A percentile compares a stretch with the other conserved stretches of the same genome.
These are phyloP conservation scores for Dendrothele bispora DNA, from an alignment of 768 basidiomycete genomes.

Conservation along the genomic window DNA sequence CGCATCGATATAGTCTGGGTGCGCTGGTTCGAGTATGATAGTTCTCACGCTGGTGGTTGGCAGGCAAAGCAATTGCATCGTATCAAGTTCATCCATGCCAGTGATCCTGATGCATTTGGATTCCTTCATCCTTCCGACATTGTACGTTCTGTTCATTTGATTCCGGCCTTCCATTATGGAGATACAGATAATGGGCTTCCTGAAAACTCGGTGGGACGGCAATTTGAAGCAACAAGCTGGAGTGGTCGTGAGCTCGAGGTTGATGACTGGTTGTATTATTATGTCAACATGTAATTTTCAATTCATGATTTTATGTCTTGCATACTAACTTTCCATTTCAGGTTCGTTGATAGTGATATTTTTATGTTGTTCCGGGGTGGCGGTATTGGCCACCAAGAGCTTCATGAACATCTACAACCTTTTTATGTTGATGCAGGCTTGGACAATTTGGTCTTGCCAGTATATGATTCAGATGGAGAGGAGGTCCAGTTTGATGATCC, in stretches of 20 bases:
- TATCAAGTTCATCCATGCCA: neutral
- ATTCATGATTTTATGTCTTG: neutral
- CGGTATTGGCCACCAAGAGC: slow-evolving; percentile 1
- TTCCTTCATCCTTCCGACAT: slow-evolving; percentile 1
- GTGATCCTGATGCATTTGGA: neutral
- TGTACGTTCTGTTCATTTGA: neutral
- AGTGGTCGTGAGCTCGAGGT: neutral
- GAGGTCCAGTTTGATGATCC: no score
- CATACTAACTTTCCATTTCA: neutral
- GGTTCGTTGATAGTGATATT: slow-evolving; percentile 2
- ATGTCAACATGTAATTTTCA: neutral
- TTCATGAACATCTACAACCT: slow-evolving; percentile 2
- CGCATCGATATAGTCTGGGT: slow-evolving; percentile 29
- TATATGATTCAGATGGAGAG: slow-evolving; percentile 5
- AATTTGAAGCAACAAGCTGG: neutral
- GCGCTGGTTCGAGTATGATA: slow-evolving; percentile 20
- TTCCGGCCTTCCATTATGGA: neutral
- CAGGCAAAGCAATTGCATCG: neutral
- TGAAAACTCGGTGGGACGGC: neutral
- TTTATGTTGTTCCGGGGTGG: slow-evolving; percentile 1
- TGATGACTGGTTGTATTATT: neutral
- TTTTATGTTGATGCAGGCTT: slow-evolving; percentile 4
- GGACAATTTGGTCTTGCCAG: neutral
- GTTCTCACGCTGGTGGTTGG: slow-evolving; percentile 9
- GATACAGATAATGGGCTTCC: neutral